phyloP scores from a whole-genome alignment of 192 early-diverging fungal species.

The Backusella morwellensis region DNA sequence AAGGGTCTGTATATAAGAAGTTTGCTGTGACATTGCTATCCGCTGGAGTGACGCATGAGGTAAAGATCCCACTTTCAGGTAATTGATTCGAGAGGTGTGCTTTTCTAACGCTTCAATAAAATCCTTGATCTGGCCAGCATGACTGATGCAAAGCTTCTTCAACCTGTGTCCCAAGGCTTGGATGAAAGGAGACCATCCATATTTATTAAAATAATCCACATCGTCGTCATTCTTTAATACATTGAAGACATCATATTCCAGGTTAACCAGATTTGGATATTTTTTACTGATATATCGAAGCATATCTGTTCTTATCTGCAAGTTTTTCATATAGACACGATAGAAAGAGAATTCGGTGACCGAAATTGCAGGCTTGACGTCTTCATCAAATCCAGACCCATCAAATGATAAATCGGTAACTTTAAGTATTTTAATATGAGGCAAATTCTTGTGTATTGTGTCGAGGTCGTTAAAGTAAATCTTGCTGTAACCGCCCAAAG shows the following conservation, averaged over 20 bases:
- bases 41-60: neutral
- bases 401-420: neutral
- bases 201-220: neutral
- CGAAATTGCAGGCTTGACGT: neutral
- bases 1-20: neutral
- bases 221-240: neutral
- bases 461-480: neutral
- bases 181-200: neutral
- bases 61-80: neutral
- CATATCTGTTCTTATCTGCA: neutral
- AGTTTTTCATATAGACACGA: neutral
- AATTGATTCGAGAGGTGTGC: neutral
- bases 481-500: neutral
- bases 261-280: neutral
- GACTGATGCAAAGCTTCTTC: neutral
- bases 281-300: conserved; percentile 1
- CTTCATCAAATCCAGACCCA: neutral
- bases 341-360: neutral
- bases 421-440: neutral
- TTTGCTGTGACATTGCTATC: neutral
- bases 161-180: neutral
- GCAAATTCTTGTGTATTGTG: neutral
- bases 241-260: neutral
- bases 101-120: neutral
- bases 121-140: neutral